Base-by-base conservation (phyloP, 345 rosid species). In the Pugionium cornutum region DNA sequence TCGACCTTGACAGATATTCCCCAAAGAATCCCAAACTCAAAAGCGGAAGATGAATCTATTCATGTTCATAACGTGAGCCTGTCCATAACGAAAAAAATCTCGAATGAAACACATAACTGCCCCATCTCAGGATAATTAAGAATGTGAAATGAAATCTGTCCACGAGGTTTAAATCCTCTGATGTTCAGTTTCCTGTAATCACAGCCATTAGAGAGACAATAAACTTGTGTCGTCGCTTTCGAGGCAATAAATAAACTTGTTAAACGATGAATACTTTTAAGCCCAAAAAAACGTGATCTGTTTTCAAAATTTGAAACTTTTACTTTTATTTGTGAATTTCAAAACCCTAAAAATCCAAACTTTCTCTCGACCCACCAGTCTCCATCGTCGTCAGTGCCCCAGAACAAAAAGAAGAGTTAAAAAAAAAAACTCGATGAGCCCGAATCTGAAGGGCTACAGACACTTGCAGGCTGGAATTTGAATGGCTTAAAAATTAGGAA, bases 11-110 rank as follows among this genome's bases (percentile, higher is more conserved):
- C 37, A n/a, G 29, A 9, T 65, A 41, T 32, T 58, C 43, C 29
- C 18, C 63, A 11, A 30, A 55, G 5, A 28, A 43, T 2, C 18
- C 18, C 5, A 69, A 58, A 35, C 30, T 53, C 42, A 62, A 37
- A 70, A 61, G 30, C 47, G 30, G 53, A 37, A 37, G 45, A 36
- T 9, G 18, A 18, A 62, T 33, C 57, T 53, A 53, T 11, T 37
- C 75, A 70, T 54, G 41, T 43, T 37, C 62, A 45, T 53, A 68
- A 70, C 68, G 75, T 70, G 75, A 70, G 2, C 57, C 61, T 69
- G 53, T 11, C 36, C 25, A 53, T 62, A 28, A 64, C 57, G 31
- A 52, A 28, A 25, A 33, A 18, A 33, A 7, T 33, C 31, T 45
- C 31, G 37, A 48, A 58, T 8, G 44, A 59, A 51, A 25, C 37